A percentile compares a stretch with the other conserved stretches of the same genome.
phyloP scores from a whole-genome alignment of 148 eudicot species.

The Gaultheria prostrata region DNA sequence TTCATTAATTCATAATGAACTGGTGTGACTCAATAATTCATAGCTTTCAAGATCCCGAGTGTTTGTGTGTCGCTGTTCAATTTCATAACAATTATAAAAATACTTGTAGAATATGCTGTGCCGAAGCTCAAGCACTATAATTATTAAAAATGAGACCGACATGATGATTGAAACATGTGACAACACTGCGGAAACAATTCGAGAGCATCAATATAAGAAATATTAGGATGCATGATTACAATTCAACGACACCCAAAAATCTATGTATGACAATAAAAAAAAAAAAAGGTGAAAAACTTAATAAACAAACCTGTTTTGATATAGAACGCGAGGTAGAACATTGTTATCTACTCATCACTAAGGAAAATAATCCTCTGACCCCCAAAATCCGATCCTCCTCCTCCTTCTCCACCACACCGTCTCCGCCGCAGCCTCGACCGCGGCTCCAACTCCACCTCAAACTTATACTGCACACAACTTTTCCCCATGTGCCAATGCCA shows the following conservation, averaged over 20 bases:
- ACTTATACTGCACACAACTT: background rate
- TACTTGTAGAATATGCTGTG: too few species aligned
- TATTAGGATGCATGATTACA: background rate
- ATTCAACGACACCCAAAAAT: background rate
- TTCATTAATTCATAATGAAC: too few species aligned
- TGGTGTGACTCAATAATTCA: too few species aligned
- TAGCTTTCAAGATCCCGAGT: too few species aligned
- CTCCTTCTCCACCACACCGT: background rate
- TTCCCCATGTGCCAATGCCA: slow-evolving; percentile 17
- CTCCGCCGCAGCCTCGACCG: background rate
- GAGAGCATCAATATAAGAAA: too few species aligned
- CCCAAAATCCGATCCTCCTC: background rate
- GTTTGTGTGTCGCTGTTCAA: too few species aligned
- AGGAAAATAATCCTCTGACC: background rate
- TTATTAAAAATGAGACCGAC: too few species aligned
- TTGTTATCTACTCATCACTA: background rate
- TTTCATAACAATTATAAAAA: too few species aligned
- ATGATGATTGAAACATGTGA: too few species aligned
- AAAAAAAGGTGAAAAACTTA: background rate
- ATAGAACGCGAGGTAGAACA: background rate
- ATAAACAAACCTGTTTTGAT: background rate
- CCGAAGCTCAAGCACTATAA: too few species aligned
- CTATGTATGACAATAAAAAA: background rate
- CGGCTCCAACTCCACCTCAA: background rate
- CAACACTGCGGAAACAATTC: too few species aligned